Percentiles rank a stretch among this genome's conserved stretches.
Evolutionary conservation across 2,329 filamentous ascomycete species (phyloP).

Genomic region (Seiridium cupressi): DNA sequence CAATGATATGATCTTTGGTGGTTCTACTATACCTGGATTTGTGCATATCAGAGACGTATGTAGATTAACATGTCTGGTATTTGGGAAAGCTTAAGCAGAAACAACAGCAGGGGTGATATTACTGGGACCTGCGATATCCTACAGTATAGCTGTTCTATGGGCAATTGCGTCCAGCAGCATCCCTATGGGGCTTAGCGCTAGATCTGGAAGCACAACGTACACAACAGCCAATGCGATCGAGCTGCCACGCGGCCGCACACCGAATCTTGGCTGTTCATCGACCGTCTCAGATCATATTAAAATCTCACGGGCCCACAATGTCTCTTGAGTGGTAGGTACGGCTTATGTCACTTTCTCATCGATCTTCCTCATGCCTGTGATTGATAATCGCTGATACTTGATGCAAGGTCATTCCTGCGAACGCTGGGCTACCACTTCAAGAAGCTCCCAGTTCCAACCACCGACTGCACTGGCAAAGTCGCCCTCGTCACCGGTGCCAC

Average conservation of each 20-base stretch:
- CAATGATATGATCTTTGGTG: too few relatives aligned
- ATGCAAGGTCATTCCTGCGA: not conserved
- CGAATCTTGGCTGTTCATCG: too few relatives aligned
- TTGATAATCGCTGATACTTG: not conserved
- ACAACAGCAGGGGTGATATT: too few relatives aligned
- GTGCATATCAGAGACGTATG: too few relatives aligned
- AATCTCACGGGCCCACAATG: not conserved
- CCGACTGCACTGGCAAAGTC: constrained; percentile 11
- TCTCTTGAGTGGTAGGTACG: not conserved
- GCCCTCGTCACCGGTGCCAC: constrained; percentile 20
- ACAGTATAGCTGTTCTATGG: too few relatives aligned
- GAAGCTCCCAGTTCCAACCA: constrained; percentile 10
- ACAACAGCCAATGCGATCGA: not conserved
- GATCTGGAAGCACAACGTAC: not conserved
- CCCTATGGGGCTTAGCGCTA: not conserved
- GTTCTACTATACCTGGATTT: too few relatives aligned
- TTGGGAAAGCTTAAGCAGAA: too few relatives aligned
- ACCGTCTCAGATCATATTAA: not conserved
- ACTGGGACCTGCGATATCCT: too few relatives aligned
- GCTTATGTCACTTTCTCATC: not conserved
- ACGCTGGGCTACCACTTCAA: not conserved
- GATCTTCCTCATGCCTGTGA: not conserved
- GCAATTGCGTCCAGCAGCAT: not conserved
- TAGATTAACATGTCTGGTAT: too few relatives aligned
- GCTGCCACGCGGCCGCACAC: too few relatives aligned